A percentile compares a stretch with the other conserved stretches of the same genome.
Conservation (phyloP, 148 eudicot genomes). For the Rhododendron ferrugineum region DNA sequence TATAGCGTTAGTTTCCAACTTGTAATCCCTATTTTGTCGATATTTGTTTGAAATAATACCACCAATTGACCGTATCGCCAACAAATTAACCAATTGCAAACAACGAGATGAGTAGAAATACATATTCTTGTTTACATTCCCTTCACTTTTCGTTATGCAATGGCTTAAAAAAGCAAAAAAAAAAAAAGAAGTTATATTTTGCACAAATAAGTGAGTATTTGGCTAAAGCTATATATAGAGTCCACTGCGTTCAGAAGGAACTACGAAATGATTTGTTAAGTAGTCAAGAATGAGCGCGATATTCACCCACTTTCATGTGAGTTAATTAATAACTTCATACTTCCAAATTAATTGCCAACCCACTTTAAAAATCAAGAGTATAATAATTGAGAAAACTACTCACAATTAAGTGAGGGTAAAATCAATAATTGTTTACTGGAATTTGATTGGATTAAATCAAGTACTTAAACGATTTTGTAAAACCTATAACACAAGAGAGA, state of each 20-base stretch:
- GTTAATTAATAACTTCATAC: background rate
- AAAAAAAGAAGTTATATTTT: too few species aligned
- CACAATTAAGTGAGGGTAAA: too few species aligned
- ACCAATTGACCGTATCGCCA: background rate
- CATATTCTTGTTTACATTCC: background rate
- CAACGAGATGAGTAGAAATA: background rate
- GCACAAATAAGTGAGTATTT: background rate
- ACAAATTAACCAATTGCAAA: background rate
- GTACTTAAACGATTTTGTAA: background rate
- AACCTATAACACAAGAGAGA: background rate
- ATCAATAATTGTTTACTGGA: background rate
- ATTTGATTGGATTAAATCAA: background rate
- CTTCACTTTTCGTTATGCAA: background rate
- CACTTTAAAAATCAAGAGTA: background rate
- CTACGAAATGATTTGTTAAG: background rate
- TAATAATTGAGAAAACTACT: background rate
- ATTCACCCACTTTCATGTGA: background rate
- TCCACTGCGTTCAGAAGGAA: background rate
- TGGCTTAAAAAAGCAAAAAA: too few species aligned
- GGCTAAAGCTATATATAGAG: background rate
- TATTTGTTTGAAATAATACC: background rate
- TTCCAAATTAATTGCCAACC: background rate
- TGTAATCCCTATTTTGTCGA: background rate
- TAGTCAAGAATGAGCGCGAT: background rate
- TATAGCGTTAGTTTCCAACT: background rate